Base-by-base conservation (phyloP, 768 basidiomycete genomes). In the Xerocomellus chrysenteron region DNA sequence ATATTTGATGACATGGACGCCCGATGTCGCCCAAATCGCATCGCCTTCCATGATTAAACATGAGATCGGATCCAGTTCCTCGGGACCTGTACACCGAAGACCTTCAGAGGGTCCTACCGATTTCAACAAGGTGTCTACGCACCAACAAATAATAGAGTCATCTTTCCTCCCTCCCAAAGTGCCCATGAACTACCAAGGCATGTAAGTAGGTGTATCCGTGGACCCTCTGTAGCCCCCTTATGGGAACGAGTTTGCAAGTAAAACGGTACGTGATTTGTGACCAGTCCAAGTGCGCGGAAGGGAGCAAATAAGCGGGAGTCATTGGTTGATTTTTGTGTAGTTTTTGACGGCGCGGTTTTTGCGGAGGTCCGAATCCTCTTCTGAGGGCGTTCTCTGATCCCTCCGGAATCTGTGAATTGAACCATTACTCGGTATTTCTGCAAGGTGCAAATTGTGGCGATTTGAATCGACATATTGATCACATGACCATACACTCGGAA, bases 81-180 rank as follows among this genome's bases (percentile, higher is more conserved):
- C 91, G n/a, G 94, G 88, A 6, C 95, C 96, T 97, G 59, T 35
- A 60, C 9, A 53, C 16, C 50, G 13, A 52, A 37, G 41, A 42
- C 45, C 16, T 41, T 53, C 7, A 56, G 42, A 32, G 52, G 58
- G 56, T n/a, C 26, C 41, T 36, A 44, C 17, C 26, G 5, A 46
- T 12, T 49, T 30, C 32, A 43, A 52, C 12, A 21, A 21, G 17
- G 42, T 33, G 33, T 39, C 44, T 40, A 58, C 92, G 76, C 73
- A 92, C 96, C 93, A 57, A 95, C 94, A 69, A 99, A 98, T 37
- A 98, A 79, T 54, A 98, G 74, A 33, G 79, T 80, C 92, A 98
- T 94, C 74, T 88, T 94, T 28, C 86, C 90, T 21, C 93, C 95
- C 64, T 97, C 94, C 96, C 96, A 98, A 66, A 97, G 76, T 17